Conservation (phyloP, 768 basidiomycete species). For the Pleurotus cornucopiae region DNA sequence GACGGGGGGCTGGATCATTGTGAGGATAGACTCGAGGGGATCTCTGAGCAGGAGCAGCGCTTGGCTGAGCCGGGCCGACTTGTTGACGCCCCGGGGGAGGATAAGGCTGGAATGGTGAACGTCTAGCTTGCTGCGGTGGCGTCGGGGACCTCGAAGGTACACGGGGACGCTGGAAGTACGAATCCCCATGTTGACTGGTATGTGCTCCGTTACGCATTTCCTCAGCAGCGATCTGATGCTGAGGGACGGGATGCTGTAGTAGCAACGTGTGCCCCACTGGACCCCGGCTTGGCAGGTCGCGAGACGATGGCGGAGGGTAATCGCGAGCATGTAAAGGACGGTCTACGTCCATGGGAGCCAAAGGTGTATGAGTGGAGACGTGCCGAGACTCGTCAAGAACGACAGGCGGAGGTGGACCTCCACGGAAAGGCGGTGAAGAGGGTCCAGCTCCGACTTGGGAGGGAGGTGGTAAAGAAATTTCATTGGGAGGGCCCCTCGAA, state of each 20-base stretch:
- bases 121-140: constrained; percentile 41
- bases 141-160: constrained; percentile 58
- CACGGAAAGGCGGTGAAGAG: constrained; percentile 75
- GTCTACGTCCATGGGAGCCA: constrained; percentile 80
- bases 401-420: constrained; percentile 80
- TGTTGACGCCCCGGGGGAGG: constrained; percentile 41
- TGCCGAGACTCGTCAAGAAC: constrained; percentile 75
- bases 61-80: constrained; percentile 49
- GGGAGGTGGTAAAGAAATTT: constrained; percentile 59
- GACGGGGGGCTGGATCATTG: constrained; percentile 34
- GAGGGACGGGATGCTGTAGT: constrained; percentile 67
- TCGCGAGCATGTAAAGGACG: constrained; percentile 53
- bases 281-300: constrained; percentile 43
- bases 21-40: constrained; percentile 55
- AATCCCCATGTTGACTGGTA: constrained; percentile 45
- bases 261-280: constrained; percentile 53
- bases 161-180: constrained; percentile 45
- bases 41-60: constrained; percentile 41
- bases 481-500: constrained; percentile 57
- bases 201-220: constrained; percentile 43
- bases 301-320: constrained; percentile 39
- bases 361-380: constrained; percentile 57
- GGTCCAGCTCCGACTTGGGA: constrained; percentile 42
- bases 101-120: constrained; percentile 43
- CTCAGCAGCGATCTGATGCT: constrained; percentile 49